Conservation (phyloP, 176 grass and related monocot species). For the Eremochloa ophiuroides region DNA sequence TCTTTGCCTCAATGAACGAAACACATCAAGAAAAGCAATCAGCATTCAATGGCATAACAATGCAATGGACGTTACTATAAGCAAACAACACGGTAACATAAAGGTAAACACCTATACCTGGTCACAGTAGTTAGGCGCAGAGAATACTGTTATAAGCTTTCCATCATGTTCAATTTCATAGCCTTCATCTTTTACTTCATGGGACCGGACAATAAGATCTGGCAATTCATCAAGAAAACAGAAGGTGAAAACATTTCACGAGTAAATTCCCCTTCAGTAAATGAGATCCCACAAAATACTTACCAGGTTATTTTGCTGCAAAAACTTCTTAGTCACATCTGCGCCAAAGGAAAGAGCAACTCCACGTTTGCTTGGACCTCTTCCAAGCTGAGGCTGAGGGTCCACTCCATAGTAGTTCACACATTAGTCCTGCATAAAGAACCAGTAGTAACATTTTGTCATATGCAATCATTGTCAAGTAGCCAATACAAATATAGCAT, state of each 20-base stretch:
- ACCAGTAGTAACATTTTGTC: not conserved
- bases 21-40: not conserved
- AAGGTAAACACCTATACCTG: conserved; percentile 44
- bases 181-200: conserved; percentile 93
- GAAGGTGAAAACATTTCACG: not conserved
- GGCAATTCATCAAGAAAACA: not conserved
- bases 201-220: conserved; percentile 89
- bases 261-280: conserved; percentile 12
- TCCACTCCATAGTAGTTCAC: conserved; percentile 51
- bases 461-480: not conserved
- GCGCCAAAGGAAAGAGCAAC: conserved; percentile 86
- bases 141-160: conserved; percentile 90
- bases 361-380: conserved; percentile 88
- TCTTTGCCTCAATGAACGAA: not conserved
- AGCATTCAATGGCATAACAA: not conserved
- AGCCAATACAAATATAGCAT: not conserved
- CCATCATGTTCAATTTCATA: conserved; percentile 85
- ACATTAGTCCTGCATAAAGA: not conserved
- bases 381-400: conserved; percentile 69
- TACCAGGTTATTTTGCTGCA: conserved; percentile 39
- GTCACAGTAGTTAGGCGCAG: conserved; percentile 90
- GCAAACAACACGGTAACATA: not conserved
- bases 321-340: conserved; percentile 74
- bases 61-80: not conserved
- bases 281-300: not conserved